A percentile compares a stretch with the other conserved stretches of the same genome.
phyloP scores from a whole-genome alignment of 1,139 yeast species.

The Suhomyces coccinellae region DNA sequence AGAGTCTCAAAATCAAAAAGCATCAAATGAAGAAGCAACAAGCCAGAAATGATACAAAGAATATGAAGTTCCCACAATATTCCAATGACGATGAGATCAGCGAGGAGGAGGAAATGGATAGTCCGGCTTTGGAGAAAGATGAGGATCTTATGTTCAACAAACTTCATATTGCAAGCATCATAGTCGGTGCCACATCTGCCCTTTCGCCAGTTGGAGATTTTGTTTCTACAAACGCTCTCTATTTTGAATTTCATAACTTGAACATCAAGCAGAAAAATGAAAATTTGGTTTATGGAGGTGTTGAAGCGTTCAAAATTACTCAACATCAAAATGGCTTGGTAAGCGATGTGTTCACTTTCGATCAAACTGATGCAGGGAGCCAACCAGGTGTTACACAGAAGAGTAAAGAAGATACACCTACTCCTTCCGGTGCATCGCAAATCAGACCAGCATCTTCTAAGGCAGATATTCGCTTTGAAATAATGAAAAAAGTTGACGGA shows the following conservation, averaged over 20 bases:
- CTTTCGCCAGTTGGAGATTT: slow-evolving; percentile 40
- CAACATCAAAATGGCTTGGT: slow-evolving; percentile 19
- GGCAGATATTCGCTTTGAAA: slow-evolving; percentile 56
- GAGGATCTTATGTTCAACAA: slow-evolving; percentile 28
- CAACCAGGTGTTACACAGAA: neutral
- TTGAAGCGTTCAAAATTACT: slow-evolving; percentile 32
- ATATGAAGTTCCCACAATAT: slow-evolving; percentile 34
- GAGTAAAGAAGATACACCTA: neutral
- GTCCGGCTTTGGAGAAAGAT: slow-evolving; percentile 13
- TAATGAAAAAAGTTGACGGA: slow-evolving; percentile 31
- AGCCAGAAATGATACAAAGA: slow-evolving; percentile 19
- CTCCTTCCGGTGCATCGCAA: neutral
- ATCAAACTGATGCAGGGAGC: slow-evolving; percentile 8
- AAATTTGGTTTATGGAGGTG: slow-evolving; percentile 48
- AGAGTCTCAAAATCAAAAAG: slow-evolving; percentile 32
- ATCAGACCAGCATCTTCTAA: slow-evolving; percentile 19
- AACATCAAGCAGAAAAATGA: slow-evolving; percentile 45
- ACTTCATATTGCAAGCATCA: slow-evolving; percentile 34
- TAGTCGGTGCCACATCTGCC: slow-evolving; percentile 49
- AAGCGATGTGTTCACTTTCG: slow-evolving; percentile 23
- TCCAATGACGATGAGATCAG: slow-evolving; percentile 22
- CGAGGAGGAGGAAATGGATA: slow-evolving; percentile 10
- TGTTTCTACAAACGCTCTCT: slow-evolving; percentile 30
- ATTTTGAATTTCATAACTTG: slow-evolving; percentile 30
- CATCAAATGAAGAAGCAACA: slow-evolving; percentile 32